Base-by-base conservation (phyloP, 305 asterid genomes). In the Ajuga reptans region DNA sequence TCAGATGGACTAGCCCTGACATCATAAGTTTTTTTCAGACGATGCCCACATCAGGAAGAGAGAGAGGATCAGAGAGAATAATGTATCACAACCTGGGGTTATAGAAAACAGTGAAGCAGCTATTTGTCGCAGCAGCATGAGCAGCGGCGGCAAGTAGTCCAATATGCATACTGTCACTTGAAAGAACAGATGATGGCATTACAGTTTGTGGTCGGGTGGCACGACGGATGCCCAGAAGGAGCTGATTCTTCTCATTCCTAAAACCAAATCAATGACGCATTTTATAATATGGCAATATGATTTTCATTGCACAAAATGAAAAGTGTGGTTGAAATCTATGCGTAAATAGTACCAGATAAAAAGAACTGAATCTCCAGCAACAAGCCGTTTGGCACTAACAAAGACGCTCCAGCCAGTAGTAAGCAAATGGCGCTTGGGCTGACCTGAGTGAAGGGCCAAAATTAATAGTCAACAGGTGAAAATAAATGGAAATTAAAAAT, bases 121-220 rank as follows among this genome's bases (percentile, higher is more conserved):
- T 92, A 78, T 87, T 90, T 29, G 98, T 92, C 33, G 97, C 90
- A 49, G 98, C 96, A 72, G 98, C 98, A 81, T 92, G 98, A 81
- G 98, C 98, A 72, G 98, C 98, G 7, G 98, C 98, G 68, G 98
- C 98, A 41, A 92, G 96, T 68, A 92, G 82, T 69, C 98, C 98
- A 49, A 92, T 92, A 81, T 92, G 98, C 98, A 92, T 92, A 77
- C 98, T 92, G 79, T 92, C 97, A 72, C 96, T 89, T 52, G 98
- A 92, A 56, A 92, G 87, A 72, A 92, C 98, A 41, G 98, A 92
- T 3, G 98, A 89, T 10, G 98, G 98, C 98, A 92, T 92, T 82
- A 89, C 90, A 49, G 95, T 86, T 80, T 92, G 98, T 39, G 97
- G 96, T 52, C 96, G 83, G 67, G 76, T 79, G 55, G 97, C 95